Evolutionary conservation across 75 land plant genomes (phyloP).

Genomic region (Gnetum montanum): DNA sequence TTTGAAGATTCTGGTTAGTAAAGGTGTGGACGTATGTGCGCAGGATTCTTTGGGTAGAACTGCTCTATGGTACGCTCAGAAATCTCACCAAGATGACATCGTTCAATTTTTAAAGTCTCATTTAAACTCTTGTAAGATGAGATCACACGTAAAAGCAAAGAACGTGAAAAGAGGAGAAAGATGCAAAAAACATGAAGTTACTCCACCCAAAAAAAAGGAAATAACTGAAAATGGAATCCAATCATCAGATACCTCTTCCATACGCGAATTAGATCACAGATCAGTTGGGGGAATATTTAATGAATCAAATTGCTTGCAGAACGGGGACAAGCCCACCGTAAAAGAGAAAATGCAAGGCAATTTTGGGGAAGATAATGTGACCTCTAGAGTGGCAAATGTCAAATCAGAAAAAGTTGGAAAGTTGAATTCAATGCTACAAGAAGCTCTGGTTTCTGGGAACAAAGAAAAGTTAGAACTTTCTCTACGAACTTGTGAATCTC

Average conservation of each 20-base stretch:
- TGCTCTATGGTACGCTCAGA: slow-evolving; percentile 6
- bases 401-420: background rate
- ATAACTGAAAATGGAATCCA: background rate
- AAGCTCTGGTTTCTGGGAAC: slow-evolving; percentile 17
- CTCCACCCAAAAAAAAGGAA: too few relatives aligned
- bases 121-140: background rate
- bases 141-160: background rate
- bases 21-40: slow-evolving; percentile 5
- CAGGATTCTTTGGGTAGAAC: slow-evolving; percentile 8
- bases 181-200: too few relatives aligned
- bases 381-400: background rate
- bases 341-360: background rate
- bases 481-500: slow-evolving; percentile 1
- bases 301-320: background rate
- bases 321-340: background rate
- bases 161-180: background rate
- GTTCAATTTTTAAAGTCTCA: background rate
- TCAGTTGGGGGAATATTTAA: too few relatives aligned
- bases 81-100: slow-evolving; percentile 1
- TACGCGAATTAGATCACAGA: too few relatives aligned
- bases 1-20: slow-evolving; percentile 7
- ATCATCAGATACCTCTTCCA: background rate
- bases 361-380: background rate
- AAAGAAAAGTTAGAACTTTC: slow-evolving; percentile 11
- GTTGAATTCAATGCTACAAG: slow-evolving; percentile 10